Base-by-base conservation (phyloP, 768 basidiomycete species). In the Auricularia auricula-judae region DNA sequence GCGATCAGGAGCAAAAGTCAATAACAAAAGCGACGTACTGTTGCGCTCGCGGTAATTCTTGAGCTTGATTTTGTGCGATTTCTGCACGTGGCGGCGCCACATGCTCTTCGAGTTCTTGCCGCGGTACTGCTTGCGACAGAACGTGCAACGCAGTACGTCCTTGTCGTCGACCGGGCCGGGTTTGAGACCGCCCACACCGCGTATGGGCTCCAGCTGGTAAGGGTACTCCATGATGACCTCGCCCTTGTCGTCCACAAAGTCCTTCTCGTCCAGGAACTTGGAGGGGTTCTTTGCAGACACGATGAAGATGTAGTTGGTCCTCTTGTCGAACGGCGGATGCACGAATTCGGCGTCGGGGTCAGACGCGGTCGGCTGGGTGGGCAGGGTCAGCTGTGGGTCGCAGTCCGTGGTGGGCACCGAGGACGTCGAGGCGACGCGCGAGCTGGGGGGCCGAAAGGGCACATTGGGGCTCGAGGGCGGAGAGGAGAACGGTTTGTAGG, bases 21-120 rank as follows among this genome's bases (percentile, higher is more conserved):
- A 4, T 8, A 18, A 51, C 47, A 14, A 14, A 14, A 8, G 47
- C 47, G 18, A 21, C 47, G 14, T 51, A 51, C 47, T 51, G 47
- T 51, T 51, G 61, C 80, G 84, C 67, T 90, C 91, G 63, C 91
- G 84, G 36, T 91, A 81, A 70, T 93, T 93, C 43, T 89, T 81
- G 91, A 93, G 92, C 44, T 90, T 88, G 70, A 93, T 89, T 74
- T 90, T 91, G 73, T 93, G 90, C 71, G 92, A 91, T 75, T 93
- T 91, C 67, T 87, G 91, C 36, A 93, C 90, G 73, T 93, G 90
- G 59, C 90, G 80, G 65, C 90, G 78, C 90, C 90, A 93, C 90
- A 93, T 93, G 71, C 89, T 91, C 75, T 92, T 91, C 4, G 90
- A 91, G 71, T 93, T 93, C 36, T 90, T 88, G 11, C 90, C 90